Evolutionary conservation across 768 basidiomycete species (phyloP), one percentile per base, ranked within the genome.

Genomic region (Russula foetens): DNA sequence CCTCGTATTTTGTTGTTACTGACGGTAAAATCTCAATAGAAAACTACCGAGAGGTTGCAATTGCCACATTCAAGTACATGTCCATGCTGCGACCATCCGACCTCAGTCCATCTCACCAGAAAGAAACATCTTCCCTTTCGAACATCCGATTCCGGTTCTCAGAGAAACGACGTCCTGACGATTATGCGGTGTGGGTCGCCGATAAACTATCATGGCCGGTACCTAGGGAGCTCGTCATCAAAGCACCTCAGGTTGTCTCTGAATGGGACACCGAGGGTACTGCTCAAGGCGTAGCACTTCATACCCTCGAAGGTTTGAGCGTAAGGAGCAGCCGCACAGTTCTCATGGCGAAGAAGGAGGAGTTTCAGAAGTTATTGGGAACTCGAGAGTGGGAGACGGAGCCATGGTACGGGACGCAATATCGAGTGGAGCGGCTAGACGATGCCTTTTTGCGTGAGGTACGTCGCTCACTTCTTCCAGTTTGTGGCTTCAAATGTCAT

Each of bases 401-500:
- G 73, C 85, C 87, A 45, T 93, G 92, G 84, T 99, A 99, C 72
- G 92, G 88, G 5, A 98, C 97, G 2, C 80, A 83, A 63, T 98
- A 95, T 72, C 76, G 77, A 38, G 83, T 95, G n/a, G 81, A 90
- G 65, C 77, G 75, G 53, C 82, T 89, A 70, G 82, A 86, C 53
- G 73, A 79, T 31, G 76, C 81, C 26, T 86, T 95, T 67, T 63
- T 89, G 39, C 71, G 75, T 67, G 71, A 81, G 77, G 83, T 82
- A 60, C 56, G 71, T 11, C 4, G 19, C 56, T 47, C 31, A 17
- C 23, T 39, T 35, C 46, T 21, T 54, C 35, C 15, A 11, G 28
- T 62, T 53, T 39, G 26, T 53, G 17, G 19, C 33, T 54, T 59
- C 24, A 3, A 12, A 31, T 52, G 62, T 58, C 52, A 57, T 41